Evolutionary conservation across 2,329 filamentous ascomycete genomes (phyloP).

Genomic region (Emergomyces pasteurianus): DNA sequence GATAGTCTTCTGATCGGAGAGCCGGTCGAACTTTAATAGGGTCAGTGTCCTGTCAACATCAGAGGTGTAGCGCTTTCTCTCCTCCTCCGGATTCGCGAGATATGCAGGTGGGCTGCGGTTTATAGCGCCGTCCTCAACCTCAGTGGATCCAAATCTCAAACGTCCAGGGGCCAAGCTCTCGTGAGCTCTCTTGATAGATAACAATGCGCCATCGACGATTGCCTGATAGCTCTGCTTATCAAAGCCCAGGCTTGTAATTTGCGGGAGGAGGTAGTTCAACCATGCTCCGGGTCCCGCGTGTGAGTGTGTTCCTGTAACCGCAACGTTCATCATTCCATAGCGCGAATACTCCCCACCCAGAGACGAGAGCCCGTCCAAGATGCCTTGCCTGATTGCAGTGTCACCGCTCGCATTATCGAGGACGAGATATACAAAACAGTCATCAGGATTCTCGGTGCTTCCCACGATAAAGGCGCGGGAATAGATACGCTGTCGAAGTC

Average conservation of each 20-base stretch:
- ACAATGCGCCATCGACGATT: slow-evolving; percentile 72
- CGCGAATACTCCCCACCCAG: slow-evolving; percentile 61
- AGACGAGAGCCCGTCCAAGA: slow-evolving; percentile 58
- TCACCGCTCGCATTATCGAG: slow-evolving; percentile 81
- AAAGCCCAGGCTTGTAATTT: slow-evolving; percentile 80
- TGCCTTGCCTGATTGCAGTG: slow-evolving; percentile 77
- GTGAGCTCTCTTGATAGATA: slow-evolving; percentile 74
- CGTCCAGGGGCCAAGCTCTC: slow-evolving; percentile 56
- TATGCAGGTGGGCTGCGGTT: slow-evolving; percentile 86
- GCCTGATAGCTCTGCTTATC: slow-evolving; percentile 76
- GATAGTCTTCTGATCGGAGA: slow-evolving; percentile 61
- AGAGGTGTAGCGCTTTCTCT: slow-evolving; percentile 55
- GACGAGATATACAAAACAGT: slow-evolving; percentile 77
- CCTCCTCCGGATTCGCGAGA: slow-evolving; percentile 66
- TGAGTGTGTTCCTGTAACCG: slow-evolving; percentile 84
- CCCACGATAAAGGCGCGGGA: slow-evolving; percentile 83
- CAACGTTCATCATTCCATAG: slow-evolving; percentile 71
- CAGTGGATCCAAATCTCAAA: slow-evolving; percentile 56
- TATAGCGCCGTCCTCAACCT: slow-evolving; percentile 66
- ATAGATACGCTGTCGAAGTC: slow-evolving; percentile 76
- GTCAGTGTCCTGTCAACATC: slow-evolving; percentile 68
- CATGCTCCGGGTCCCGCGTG: slow-evolving; percentile 86
- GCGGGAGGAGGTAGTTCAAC: slow-evolving; percentile 87
- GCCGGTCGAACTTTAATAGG: slow-evolving; percentile 63
- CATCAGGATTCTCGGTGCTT: slow-evolving; percentile 49